These are phyloP conservation scores for Nemania serpens DNA, from an alignment of 2,329 filamentous ascomycete genomes.

Conservation along the genomic window DNA sequence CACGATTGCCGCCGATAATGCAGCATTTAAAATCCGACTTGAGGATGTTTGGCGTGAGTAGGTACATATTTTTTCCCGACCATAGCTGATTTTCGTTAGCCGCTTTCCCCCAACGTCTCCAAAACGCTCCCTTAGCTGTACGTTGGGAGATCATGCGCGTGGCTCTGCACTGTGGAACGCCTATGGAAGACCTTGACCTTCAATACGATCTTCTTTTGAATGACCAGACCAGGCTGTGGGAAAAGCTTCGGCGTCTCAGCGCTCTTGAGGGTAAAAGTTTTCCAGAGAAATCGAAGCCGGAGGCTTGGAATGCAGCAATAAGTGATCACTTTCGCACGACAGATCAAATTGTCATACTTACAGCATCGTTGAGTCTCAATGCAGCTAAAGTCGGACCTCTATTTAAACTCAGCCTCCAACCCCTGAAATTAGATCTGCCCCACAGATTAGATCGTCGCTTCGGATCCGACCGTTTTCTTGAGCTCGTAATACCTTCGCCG, in stretches of 20 bases:
- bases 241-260: constrained; percentile 45
- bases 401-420: constrained; percentile 53
- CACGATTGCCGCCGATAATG: not conserved
- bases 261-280: constrained; percentile 51
- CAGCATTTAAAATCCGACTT: constrained; percentile 33
- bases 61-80: not conserved
- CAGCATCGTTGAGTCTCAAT: constrained; percentile 48
- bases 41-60: constrained; percentile 40
- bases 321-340: constrained; percentile 41
- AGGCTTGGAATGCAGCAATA: constrained; percentile 54
- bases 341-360: constrained; percentile 49
- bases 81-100: constrained; percentile 30
- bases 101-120: constrained; percentile 46
- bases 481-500: constrained; percentile 54
- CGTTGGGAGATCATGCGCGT: constrained; percentile 59
- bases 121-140: constrained; percentile 53
- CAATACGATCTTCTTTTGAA: constrained; percentile 48
- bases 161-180: constrained; percentile 51
- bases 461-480: constrained; percentile 62
- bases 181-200: constrained; percentile 44
- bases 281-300: constrained; percentile 50
- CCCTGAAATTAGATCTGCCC: constrained; percentile 53
- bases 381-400: constrained; percentile 44
- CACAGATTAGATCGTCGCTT: constrained; percentile 61
- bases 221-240: constrained; percentile 51